Evolutionary conservation across 208 protist genomes (phyloP), one percentile per base, ranked within the genome.

Genomic region (Vickermania spadyakhi): DNA sequence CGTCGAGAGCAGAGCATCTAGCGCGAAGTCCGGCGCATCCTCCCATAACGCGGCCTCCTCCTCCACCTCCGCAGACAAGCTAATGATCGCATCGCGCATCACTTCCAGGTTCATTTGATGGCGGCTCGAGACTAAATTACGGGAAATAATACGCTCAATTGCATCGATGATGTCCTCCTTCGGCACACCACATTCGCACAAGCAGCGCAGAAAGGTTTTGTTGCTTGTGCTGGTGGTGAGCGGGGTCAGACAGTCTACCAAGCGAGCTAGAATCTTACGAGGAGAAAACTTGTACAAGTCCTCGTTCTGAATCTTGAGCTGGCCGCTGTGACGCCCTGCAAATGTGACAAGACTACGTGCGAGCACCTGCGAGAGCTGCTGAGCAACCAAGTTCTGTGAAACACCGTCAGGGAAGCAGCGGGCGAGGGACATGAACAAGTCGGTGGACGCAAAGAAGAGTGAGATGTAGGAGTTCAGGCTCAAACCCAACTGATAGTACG

Each of bases 351-450:
- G 65, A 58, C 83, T 91, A 55, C 83, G 80, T 1, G 83, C 83
- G 1, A 95, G 75, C 85, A 93, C 91, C 60, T 92, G 81, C 45
- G 78, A 77, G 65, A 93, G 87, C 72, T 95, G 89, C 60, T 84
- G 75, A 21, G 81, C 83, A 31, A 95, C 89, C 72, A 92, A 81
- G 66, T 95, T 92, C 64, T 91, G 89, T 49, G 81, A 84, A 0
- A 95, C 84, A 11, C 89, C 89, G 21, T 77, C 75, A 18, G 73
- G 76, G 52, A 91, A 95, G 64, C 83, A 77, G 4, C 73, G 61
- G 22, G 82, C 66, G 11, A 95, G 76, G 70, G 90, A 70, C 65
- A 88, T 89, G 63, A 95, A 95, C 70, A 95, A 78, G 56, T 87
- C 81, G 65, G 92, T 85, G 56, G 74, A 81, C 2, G 76, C 73